Conservation (phyloP, 331 rosid genomes). For the Malus hybrid region DNA sequence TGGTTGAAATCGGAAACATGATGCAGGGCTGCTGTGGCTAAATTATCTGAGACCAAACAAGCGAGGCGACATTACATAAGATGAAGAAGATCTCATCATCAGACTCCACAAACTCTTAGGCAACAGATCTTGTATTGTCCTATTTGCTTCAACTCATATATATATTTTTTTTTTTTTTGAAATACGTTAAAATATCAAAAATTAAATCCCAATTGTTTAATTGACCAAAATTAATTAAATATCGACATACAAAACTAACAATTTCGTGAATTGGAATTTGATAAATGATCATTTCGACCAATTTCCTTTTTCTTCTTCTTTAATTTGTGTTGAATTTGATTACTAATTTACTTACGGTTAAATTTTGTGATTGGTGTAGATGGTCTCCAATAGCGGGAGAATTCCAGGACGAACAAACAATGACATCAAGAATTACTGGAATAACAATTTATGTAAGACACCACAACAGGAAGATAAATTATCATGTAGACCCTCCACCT, state of each 20-base stretch:
- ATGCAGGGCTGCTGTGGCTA: slow-evolving; percentile 33
- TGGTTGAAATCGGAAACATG: neutral
- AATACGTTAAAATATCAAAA: too few species aligned
- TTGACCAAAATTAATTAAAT: neutral
- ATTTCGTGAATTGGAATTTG: neutral
- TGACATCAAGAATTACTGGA: slow-evolving; percentile 34
- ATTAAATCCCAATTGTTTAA: neutral
- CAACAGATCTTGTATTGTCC: slow-evolving; percentile 12
- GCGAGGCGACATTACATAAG: slow-evolving; percentile 26
- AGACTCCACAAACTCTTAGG: slow-evolving; percentile 39
- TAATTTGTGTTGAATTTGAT: too few species aligned
- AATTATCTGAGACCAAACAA: slow-evolving; percentile 29
- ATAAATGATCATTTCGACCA: neutral
- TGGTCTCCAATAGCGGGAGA: slow-evolving; percentile 41
- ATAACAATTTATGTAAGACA: neutral
- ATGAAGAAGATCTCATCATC: slow-evolving; percentile 35
- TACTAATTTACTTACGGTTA: neutral
- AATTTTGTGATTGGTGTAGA: slow-evolving; percentile 2
- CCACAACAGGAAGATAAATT: neutral
- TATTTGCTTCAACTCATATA: neutral
- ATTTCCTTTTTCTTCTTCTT: neutral
- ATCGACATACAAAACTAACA: neutral
- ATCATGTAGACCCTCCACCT: neutral
- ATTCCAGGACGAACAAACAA: slow-evolving; percentile 37
- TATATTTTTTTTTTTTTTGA: too few species aligned